phyloP scores from a whole-genome alignment of 106 monocot genomes.

The Chionographis japonica region DNA sequence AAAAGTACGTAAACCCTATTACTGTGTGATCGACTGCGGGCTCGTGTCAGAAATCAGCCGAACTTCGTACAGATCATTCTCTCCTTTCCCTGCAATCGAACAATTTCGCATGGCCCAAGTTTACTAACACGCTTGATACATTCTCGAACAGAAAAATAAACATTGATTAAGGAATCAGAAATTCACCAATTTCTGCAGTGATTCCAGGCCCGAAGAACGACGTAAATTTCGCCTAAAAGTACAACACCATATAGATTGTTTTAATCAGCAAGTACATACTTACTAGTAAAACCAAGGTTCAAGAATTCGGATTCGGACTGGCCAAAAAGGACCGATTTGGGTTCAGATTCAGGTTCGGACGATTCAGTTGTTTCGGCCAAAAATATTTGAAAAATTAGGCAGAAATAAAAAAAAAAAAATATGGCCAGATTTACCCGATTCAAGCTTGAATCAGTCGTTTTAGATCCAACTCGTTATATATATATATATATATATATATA shows the following conservation, averaged over 20 bases:
- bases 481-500: no score
- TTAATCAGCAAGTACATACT: neutral
- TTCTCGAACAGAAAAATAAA: neutral
- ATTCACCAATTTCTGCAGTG: slow-evolving; percentile 69
- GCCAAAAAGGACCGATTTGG: no score
- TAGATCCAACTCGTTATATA: no score
- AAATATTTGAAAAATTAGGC: no score
- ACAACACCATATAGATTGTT: neutral
- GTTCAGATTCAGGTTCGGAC: no score
- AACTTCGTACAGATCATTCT: slow-evolving; percentile 69
- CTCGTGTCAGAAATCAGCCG: slow-evolving; percentile 66
- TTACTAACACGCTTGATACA: neutral
- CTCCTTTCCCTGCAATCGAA: slow-evolving; percentile 49
- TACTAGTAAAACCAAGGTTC: neutral
- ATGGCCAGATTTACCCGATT: no score
- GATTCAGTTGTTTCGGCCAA: no score
- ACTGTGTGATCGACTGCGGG: slow-evolving; percentile 11
- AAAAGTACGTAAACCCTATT: no score
- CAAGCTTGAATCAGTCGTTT: no score
- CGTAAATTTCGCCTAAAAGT: slow-evolving; percentile 69
- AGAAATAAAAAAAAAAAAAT: no score
- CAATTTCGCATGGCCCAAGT: neutral
- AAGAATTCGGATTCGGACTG: no score
- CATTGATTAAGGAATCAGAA: neutral
- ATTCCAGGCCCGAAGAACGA: slow-evolving; percentile 96